A percentile compares a stretch with the other conserved stretches of the same genome.
Evolutionary conservation across 176 grass and related monocot genomes (phyloP).

Genomic region (Hordeum marinum): DNA sequence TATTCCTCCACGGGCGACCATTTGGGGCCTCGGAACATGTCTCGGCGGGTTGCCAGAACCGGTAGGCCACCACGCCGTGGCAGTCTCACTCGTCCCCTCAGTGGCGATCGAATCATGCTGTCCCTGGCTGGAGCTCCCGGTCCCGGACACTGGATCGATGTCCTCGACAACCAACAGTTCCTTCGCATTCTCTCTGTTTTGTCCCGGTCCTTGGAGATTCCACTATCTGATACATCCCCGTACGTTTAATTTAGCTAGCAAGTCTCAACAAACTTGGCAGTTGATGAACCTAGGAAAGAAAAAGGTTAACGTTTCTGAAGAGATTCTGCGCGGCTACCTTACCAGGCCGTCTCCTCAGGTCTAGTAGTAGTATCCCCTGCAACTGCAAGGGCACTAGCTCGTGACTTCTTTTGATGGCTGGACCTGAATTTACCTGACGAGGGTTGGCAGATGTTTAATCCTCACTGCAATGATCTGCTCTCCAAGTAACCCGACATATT

Average conservation of each 20-base stretch:
- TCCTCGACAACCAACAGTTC: not conserved
- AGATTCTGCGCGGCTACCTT: not conserved
- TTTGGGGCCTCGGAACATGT: not conserved
- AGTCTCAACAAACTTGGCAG: not conserved
- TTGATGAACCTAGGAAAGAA: not conserved
- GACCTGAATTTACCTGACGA: too few species aligned
- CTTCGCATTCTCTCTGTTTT: not conserved
- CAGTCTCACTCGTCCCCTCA: not conserved
- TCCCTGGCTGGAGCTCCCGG: not conserved
- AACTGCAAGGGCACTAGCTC: too few species aligned
- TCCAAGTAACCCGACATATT: not conserved
- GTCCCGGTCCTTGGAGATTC: not conserved
- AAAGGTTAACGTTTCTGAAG: not conserved
- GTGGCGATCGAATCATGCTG: not conserved
- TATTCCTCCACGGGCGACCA: not conserved
- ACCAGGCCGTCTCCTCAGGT: not conserved
- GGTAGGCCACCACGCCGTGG: not conserved
- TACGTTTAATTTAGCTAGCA: not conserved
- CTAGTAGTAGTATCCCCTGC: not conserved
- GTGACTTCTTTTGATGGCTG: too few species aligned
- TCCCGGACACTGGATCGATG: not conserved
- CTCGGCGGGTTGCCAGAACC: not conserved
- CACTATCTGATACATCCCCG: not conserved
- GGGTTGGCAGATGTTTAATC: not conserved
- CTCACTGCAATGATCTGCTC: not conserved